Percentiles rank a stretch among this genome's conserved stretches.
These are phyloP conservation scores for Mucor mucedo DNA, from an alignment of 371 early-diverging fungal species.

Conservation along the genomic window DNA sequence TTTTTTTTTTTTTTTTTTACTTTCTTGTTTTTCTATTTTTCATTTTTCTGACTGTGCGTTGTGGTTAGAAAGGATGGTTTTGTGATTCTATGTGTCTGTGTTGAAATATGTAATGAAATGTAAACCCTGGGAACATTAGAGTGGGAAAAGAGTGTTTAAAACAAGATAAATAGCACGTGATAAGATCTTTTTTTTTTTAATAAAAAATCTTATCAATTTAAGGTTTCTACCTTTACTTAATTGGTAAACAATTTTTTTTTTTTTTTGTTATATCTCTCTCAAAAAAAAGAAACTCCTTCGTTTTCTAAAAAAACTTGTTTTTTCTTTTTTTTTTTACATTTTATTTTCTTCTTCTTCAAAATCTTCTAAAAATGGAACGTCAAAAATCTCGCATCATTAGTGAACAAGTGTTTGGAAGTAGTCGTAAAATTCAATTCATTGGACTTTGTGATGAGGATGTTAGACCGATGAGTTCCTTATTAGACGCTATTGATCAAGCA, in stretches of 20 bases:
- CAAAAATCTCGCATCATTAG: constrained; percentile 45
- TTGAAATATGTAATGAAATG: too few relatives aligned
- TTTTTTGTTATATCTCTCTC: background rate
- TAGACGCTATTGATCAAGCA: constrained; percentile 27
- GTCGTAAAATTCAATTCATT: constrained; percentile 48
- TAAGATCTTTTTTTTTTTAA: constrained; percentile 19
- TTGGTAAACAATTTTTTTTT: constrained; percentile 11
- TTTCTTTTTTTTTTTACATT: constrained; percentile 16
- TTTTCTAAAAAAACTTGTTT: constrained; percentile 8
- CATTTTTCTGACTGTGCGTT: too few relatives aligned
- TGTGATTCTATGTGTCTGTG: too few relatives aligned
- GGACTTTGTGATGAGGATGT: constrained; percentile 22
- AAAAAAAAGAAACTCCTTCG: too few relatives aligned
- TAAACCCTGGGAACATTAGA: constrained; percentile 23
- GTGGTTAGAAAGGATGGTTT: too few relatives aligned
- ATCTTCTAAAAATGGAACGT: constrained; percentile 21
- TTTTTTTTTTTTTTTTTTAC: background rate
- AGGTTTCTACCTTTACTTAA: background rate
- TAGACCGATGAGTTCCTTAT: constrained; percentile 24
- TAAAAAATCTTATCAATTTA: constrained; percentile 25
- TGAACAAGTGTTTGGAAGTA: constrained; percentile 49
- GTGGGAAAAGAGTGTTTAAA: constrained; percentile 17
- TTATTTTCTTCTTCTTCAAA: constrained; percentile 17
- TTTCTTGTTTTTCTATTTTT: background rate
- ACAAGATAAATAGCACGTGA: constrained; percentile 28